A percentile compares a stretch with the other conserved stretches of the same genome.
These are phyloP conservation scores for Monosporascus sp. DNA, from an alignment of 2,329 filamentous ascomycete genomes.

Conservation along the genomic window DNA sequence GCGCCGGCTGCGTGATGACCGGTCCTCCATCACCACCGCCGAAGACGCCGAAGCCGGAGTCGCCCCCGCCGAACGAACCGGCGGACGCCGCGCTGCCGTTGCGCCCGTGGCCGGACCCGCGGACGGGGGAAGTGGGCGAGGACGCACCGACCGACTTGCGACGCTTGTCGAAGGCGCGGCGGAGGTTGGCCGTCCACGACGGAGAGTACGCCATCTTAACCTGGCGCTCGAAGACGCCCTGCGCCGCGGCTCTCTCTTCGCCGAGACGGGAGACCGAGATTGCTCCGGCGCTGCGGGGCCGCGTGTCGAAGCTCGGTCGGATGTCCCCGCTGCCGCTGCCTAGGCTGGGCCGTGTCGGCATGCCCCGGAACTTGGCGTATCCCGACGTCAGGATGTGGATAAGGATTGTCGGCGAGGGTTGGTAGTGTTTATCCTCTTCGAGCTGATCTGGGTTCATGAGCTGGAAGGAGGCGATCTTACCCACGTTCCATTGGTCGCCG, in stretches of 20 bases:
- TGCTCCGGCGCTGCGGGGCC: conserved; percentile 17
- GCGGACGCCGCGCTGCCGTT: conserved; percentile 28
- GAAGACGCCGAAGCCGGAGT: conserved; percentile 22
- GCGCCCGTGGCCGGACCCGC: conserved; percentile 21
- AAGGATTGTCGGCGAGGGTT: conserved; percentile 38
- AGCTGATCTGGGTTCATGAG: conserved; percentile 33
- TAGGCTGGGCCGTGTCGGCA: conserved; percentile 32
- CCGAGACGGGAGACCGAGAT: background rate
- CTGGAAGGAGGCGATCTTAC: conserved; percentile 54
- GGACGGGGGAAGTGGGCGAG: conserved; percentile 19
- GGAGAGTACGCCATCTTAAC: conserved; percentile 54
- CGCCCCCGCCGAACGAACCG: conserved; percentile 27
- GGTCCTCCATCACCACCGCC: conserved; percentile 23
- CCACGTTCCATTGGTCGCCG: conserved; percentile 71
- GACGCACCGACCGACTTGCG: conserved; percentile 26
- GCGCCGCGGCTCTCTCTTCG: conserved; percentile 9
- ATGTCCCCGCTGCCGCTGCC: conserved; percentile 8
- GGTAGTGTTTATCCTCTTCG: conserved; percentile 22
- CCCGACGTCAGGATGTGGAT: conserved; percentile 50
- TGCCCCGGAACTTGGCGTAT: conserved; percentile 51
- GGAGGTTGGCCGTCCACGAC: conserved; percentile 42
- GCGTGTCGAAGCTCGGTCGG: conserved; percentile 20
- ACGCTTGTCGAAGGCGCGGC: conserved; percentile 36
- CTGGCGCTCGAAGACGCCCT: conserved; percentile 44
- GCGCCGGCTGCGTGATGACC: conserved; percentile 37